These are phyloP conservation scores for Aspergillus asperescens DNA, from an alignment of 495 filamentous ascomycete genomes.

Conservation along the genomic window DNA sequence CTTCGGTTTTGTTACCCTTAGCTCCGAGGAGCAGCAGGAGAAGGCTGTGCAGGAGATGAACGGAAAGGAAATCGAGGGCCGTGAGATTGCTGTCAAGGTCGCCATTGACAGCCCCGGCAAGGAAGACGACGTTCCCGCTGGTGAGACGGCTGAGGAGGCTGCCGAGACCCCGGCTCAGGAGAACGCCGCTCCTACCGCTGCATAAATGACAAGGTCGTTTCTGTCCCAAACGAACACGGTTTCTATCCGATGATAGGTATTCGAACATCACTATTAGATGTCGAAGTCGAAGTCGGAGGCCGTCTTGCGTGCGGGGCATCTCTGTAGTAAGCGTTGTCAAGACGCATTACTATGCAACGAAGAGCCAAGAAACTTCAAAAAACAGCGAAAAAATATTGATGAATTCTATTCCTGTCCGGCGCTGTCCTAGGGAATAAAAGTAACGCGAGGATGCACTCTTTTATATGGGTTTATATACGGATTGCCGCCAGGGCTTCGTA, in stretches of 20 bases:
- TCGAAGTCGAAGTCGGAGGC: slow-evolving; percentile 9
- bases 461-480: slow-evolving; percentile 15
- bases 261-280: not conserved
- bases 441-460: slow-evolving; percentile 11
- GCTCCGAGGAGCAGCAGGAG: slow-evolving; percentile 90
- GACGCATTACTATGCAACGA: slow-evolving; percentile 8
- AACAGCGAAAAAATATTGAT: slow-evolving; percentile 13
- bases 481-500: slow-evolving; percentile 16
- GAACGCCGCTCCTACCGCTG: slow-evolving; percentile 29
- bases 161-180: slow-evolving; percentile 39
- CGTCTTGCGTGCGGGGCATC: slow-evolving; percentile 14
- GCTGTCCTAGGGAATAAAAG: slow-evolving; percentile 14
- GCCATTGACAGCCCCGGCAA: slow-evolving; percentile 99
- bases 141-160: slow-evolving; percentile 43
- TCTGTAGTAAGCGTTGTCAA: slow-evolving; percentile 7
- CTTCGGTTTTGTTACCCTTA: slow-evolving; percentile 95
- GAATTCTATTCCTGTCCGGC: slow-evolving; percentile 21
- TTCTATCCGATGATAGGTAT: slow-evolving; percentile 6
- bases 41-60: slow-evolving; percentile 98
- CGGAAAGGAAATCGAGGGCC: slow-evolving; percentile 95
- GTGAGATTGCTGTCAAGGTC: slow-evolving; percentile 99
- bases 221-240: slow-evolving; percentile 19
- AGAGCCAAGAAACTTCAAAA: slow-evolving; percentile 12
- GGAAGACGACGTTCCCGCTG: slow-evolving; percentile 79
- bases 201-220: slow-evolving; percentile 29